phyloP scores from a whole-genome alignment of 148 eudicot species.

The Nyssa sinensis region DNA sequence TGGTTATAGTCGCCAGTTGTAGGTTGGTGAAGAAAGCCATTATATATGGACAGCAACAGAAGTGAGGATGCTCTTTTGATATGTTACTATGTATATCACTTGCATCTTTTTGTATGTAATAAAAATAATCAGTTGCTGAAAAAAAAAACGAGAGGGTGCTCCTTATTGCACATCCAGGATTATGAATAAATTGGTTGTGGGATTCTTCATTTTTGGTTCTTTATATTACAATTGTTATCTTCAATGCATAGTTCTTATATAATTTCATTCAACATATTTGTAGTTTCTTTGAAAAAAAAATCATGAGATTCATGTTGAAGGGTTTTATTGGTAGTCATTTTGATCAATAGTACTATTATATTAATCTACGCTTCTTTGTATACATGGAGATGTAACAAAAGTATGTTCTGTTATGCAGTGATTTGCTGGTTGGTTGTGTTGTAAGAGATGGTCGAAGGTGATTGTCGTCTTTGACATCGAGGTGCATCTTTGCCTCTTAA shows the following conservation, averaged over 20 bases:
- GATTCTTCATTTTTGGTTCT: background rate
- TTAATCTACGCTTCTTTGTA: background rate
- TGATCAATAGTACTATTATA: background rate
- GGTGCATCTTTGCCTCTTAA: background rate
- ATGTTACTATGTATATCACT: too few species aligned
- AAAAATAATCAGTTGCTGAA: too few species aligned
- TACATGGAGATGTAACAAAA: background rate
- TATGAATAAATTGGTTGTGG: background rate
- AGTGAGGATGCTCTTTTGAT: too few species aligned
- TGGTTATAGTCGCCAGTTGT: background rate
- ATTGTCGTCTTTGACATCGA: background rate
- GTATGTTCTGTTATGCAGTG: constrained; percentile 14
- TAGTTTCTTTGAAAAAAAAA: too few species aligned
- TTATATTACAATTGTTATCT: too few species aligned
- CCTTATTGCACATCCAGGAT: too few species aligned
- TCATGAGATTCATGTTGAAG: background rate
- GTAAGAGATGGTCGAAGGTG: constrained; percentile 8
- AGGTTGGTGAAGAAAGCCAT: background rate
- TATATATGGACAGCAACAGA: too few species aligned
- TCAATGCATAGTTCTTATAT: background rate
- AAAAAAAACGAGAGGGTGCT: too few species aligned
- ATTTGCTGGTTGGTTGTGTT: background rate
- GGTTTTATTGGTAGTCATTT: too few species aligned
- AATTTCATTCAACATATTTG: background rate
- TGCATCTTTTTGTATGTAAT: too few species aligned